Percentiles rank a stretch among this genome's conserved stretches.
phyloP scores from a whole-genome alignment of 345 rosid species.

The Brassica juncea region DNA sequence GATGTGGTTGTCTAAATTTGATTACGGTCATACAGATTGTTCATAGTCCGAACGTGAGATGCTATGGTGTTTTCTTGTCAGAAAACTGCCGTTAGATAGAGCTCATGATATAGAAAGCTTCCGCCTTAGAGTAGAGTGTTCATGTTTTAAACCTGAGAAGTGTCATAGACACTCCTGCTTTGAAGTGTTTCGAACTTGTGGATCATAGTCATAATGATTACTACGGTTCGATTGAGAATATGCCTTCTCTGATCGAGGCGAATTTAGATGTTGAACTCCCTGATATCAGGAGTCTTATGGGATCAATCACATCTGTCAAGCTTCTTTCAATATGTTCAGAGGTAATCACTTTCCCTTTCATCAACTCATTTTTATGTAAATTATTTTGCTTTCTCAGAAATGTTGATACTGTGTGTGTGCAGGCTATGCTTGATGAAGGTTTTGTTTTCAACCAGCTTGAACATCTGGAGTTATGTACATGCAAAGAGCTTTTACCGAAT shows the following conservation, averaged over 20 bases:
- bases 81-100: slow-evolving; percentile 8
- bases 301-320: slow-evolving; percentile 13
- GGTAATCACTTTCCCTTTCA: not conserved
- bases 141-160: not conserved
- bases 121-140: not conserved
- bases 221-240: not conserved
- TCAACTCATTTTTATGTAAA: not conserved
- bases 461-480: not conserved
- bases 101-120: slow-evolving; percentile 12
- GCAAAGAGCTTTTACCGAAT: not conserved
- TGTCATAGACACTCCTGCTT: slow-evolving; percentile 9
- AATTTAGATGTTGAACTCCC: not conserved
- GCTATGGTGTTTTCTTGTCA: not conserved
- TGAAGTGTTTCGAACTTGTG: not conserved
- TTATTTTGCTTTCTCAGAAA: not conserved
- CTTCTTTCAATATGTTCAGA: not conserved
- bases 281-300: slow-evolving; percentile 1
- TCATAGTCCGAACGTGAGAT: not conserved
- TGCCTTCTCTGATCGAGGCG: slow-evolving; percentile 18
- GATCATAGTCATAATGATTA: not conserved
- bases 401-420: not conserved
- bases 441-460: slow-evolving; percentile 4
- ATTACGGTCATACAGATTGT: not conserved
- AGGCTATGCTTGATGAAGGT: slow-evolving; percentile 5
- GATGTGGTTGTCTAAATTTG: slow-evolving; percentile 24